Percentiles rank a stretch among this genome's conserved stretches.
Evolutionary conservation across 768 basidiomycete genomes (phyloP).

Genomic region (Mycena metata): DNA sequence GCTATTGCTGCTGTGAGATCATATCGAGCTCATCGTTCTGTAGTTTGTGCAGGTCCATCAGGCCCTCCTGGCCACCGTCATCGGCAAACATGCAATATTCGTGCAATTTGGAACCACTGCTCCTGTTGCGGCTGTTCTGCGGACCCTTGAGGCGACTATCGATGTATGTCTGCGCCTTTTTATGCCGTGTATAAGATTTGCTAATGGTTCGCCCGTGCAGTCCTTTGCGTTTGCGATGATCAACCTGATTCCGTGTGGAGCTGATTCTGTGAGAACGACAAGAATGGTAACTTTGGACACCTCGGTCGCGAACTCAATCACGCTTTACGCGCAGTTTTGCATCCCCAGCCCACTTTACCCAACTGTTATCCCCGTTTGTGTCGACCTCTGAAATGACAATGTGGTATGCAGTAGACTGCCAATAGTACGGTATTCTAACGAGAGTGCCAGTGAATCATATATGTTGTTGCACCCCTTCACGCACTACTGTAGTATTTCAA

Average conservation of each 20-base stretch:
- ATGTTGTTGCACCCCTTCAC: too few relatives aligned
- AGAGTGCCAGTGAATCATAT: too few relatives aligned
- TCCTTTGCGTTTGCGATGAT: constrained; percentile 18
- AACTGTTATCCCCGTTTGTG: constrained; percentile 1
- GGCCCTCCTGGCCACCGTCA: constrained; percentile 1
- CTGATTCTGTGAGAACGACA: background rate
- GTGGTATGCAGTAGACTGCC: too few relatives aligned
- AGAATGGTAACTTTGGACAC: background rate
- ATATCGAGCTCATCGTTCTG: too few relatives aligned
- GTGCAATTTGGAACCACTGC: constrained; percentile 3
- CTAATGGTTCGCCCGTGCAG: constrained; percentile 4
- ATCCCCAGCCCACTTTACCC: constrained; percentile 4
- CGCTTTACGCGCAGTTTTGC: too few relatives aligned
- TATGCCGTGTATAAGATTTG: background rate
- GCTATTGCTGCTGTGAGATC: background rate
- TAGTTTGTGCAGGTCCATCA: background rate
- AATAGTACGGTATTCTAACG: too few relatives aligned
- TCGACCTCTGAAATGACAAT: background rate
- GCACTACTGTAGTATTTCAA: too few relatives aligned
- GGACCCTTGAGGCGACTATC: background rate
- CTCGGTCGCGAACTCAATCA: background rate
- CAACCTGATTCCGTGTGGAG: background rate
- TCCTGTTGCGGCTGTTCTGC: constrained; percentile 7
- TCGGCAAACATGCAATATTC: constrained; percentile 9
- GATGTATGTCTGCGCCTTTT: constrained; percentile 2